Evolutionary conservation across 345 rosid species (phyloP), one percentile per base, ranked within the genome.

Genomic region (Noccaea bulbosa): DNA sequence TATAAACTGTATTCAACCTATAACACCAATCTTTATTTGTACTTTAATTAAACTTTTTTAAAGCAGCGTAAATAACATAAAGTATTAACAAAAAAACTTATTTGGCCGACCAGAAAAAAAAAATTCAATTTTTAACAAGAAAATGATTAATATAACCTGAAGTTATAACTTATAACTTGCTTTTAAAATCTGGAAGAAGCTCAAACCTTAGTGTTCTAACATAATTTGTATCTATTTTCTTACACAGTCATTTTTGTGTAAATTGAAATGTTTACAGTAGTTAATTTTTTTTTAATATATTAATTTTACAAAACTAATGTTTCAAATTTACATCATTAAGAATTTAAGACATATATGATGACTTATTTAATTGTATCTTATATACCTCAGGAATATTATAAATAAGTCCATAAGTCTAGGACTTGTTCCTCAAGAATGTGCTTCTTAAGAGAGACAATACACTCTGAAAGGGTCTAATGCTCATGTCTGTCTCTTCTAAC

Each of bases 401-500:
- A 4, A 2, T 4, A 11, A 47, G 65, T 20, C 39, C 10, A 63
- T 57, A 22, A 22, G 20, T 40, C 48, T 63, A 69, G 20, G 75
- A 47, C 39, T 69, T 47, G 66, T 48, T 76, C n/a, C 73, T 56
- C 8, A 40, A 55, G 35, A 76, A 49, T 14, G 11, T 55, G 53
- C 15, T 55, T 46, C 5, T 55, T 43, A 77, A 35, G 30, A 71
- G 45, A 57, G 80, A 64, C 58, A 77, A 1, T 49, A 77, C 20
- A 65, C 72, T 65, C 12, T 77, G 77, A 65, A 65, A 71, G 9
- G 73, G 69, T 72, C 24, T 46, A 66, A 77, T 71, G 38, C 71
- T 67, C 92, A 77, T 84, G 61, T 93, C 96, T 50, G 97, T 84
- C 71, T 88, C 83, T 44, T 80, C 70, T 12, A 81, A 53, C 97